phyloP scores from a whole-genome alignment of 352 stramenopile genomes.

The Globisporangium sylvaticum region DNA sequence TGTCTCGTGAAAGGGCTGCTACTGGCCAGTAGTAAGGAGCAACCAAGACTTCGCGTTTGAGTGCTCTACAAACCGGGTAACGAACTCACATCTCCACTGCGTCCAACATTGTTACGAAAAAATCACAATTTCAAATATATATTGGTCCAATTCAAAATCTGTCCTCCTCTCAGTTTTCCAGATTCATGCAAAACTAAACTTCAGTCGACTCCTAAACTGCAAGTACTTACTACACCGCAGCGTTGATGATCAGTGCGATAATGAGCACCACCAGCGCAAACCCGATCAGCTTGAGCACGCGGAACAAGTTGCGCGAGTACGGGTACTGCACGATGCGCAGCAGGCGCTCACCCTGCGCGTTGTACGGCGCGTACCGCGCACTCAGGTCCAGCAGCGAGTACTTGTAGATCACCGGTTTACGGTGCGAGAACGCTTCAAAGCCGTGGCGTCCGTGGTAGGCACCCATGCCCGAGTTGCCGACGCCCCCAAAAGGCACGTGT shows the following conservation, averaged over 20 bases:
- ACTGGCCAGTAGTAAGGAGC: too few relatives aligned
- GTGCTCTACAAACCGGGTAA: too few relatives aligned
- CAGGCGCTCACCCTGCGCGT: constrained; percentile 27
- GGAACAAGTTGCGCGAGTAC: constrained; percentile 22
- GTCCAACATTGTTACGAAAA: background rate
- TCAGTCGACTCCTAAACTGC: background rate
- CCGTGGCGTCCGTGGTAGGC: constrained; percentile 77
- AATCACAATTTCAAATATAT: background rate
- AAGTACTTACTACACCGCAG: background rate
- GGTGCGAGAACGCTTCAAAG: constrained; percentile 76
- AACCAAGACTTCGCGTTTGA: too few relatives aligned
- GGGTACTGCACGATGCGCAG: constrained; percentile 40
- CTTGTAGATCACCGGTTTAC: constrained; percentile 68
- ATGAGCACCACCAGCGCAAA: background rate
- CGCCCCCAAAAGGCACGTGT: constrained; percentile 77
- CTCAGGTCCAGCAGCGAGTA: constrained; percentile 51
- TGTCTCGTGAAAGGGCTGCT: too few relatives aligned
- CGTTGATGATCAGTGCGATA: constrained; percentile 1
- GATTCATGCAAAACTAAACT: background rate
- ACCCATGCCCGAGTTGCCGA: constrained; percentile 79
- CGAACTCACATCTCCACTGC: too few relatives aligned
- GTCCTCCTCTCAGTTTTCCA: background rate
- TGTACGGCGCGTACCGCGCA: constrained; percentile 55
- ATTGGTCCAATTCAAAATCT: background rate
- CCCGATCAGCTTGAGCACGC: constrained; percentile 3